These are phyloP conservation scores for Coemansia sp. DNA, from an alignment of 192 early-diverging fungal species.

Conservation along the genomic window DNA sequence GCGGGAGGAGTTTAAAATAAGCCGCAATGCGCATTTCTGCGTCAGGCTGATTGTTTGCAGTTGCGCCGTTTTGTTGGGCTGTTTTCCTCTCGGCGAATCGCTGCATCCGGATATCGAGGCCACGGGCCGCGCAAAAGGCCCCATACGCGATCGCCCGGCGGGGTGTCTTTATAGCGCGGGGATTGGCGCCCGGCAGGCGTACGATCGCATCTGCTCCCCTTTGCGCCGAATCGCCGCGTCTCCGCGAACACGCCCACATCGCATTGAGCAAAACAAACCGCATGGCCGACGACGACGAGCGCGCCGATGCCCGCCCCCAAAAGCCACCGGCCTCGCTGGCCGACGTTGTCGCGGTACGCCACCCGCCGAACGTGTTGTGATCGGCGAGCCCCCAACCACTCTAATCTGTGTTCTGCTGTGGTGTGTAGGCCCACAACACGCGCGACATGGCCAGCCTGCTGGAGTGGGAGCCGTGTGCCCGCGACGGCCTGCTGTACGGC, in stretches of 20 bases:
- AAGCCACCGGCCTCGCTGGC: constrained; percentile 17
- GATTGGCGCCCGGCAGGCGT: no score
- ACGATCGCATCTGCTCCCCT: constrained; percentile 1
- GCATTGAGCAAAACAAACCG: background rate
- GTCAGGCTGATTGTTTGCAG: constrained; percentile 8
- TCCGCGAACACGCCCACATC: background rate
- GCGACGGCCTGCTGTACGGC: constrained; percentile 47
- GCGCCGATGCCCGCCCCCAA: constrained; percentile 10
- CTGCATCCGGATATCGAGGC: background rate
- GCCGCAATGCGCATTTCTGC: constrained; percentile 23
- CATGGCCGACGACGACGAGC: constrained; percentile 5
- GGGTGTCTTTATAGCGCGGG: no score
- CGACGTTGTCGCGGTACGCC: constrained; percentile 31
- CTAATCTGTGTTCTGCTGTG: background rate
- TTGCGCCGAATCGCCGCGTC: background rate
- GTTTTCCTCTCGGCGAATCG: constrained; percentile 8
- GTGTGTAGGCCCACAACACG: constrained; percentile 36
- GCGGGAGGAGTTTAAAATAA: constrained; percentile 26
- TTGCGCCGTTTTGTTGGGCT: background rate
- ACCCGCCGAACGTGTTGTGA: constrained; percentile 5
- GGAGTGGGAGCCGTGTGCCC: constrained; percentile 36
- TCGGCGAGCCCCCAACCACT: background rate
- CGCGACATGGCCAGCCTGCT: constrained; percentile 16
- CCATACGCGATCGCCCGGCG: constrained; percentile 5
- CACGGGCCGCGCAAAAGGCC: background rate